These are phyloP conservation scores for Neurospora sp. DNA, from an alignment of 2,329 filamentous ascomycete species.

Conservation along the genomic window DNA sequence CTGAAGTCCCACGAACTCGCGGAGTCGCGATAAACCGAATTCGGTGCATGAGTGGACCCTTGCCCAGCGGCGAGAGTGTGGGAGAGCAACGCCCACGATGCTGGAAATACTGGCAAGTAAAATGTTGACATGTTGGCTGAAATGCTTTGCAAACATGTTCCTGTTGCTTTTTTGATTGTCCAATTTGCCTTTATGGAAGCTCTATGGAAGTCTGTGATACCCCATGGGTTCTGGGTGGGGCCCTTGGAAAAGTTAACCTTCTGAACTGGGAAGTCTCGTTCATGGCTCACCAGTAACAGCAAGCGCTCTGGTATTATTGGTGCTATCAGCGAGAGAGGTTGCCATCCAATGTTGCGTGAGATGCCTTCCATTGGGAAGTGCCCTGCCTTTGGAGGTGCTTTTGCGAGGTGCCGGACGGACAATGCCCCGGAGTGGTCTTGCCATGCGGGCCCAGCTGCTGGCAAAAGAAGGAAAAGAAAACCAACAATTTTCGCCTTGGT, in stretches of 20 bases:
- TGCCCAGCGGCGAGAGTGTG: not conserved
- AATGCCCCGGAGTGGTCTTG: not conserved
- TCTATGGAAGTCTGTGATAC: not conserved
- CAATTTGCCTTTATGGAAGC: not conserved
- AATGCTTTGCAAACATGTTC: not conserved
- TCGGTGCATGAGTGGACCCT: not conserved
- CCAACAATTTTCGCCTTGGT: not conserved
- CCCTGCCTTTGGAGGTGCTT: not conserved
- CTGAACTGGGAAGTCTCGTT: not conserved
- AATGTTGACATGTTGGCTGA: not conserved
- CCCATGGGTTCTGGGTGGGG: not conserved
- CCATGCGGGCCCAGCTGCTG: not conserved
- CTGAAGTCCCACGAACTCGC: not conserved
- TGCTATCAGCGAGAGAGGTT: not conserved
- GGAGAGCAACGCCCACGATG: not conserved
- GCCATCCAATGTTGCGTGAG: not conserved
- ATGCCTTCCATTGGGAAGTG: not conserved
- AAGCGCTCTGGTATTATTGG: not conserved
- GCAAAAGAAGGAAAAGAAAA: not conserved
- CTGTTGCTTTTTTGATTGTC: not conserved
- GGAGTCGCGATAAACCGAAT: not conserved
- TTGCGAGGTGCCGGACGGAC: not conserved
- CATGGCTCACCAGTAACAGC: not conserved
- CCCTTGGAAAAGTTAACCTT: not conserved
- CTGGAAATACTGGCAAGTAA: not conserved